Percentiles rank a stretch among this genome's conserved stretches.
Evolutionary conservation across 371 early-diverging fungal genomes (phyloP).

Genomic region (Batrachochytrium dendrobatidis): DNA sequence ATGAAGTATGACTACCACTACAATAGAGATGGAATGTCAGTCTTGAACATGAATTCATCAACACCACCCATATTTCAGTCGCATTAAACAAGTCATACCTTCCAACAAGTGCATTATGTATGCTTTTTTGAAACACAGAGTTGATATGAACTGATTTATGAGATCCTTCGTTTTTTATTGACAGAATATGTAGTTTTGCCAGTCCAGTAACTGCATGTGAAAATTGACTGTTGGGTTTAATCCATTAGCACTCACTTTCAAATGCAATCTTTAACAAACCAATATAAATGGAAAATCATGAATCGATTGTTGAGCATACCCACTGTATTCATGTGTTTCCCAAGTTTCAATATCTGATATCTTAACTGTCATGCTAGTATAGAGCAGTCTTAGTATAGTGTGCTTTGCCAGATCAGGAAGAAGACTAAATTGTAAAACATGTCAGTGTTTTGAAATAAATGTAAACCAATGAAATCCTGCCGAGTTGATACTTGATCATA

Average conservation of each 20-base stretch:
- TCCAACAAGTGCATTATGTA: constrained; percentile 84
- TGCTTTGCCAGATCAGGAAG: constrained; percentile 83
- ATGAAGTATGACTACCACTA: constrained; percentile 72
- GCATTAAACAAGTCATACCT: constrained; percentile 47
- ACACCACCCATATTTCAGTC: not conserved
- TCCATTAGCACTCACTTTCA: too few relatives aligned
- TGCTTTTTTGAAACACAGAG: constrained; percentile 58
- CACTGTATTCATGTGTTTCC: constrained; percentile 31
- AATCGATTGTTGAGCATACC: not conserved
- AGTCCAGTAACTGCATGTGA: not conserved
- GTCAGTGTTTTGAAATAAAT: too few relatives aligned
- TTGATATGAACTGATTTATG: constrained; percentile 16
- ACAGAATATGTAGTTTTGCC: not conserved
- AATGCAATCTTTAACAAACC: too few relatives aligned
- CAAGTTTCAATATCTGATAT: constrained; percentile 59
- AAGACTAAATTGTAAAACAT: constrained; percentile 54
- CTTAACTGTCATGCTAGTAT: constrained; percentile 55
- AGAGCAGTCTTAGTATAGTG: constrained; percentile 82
- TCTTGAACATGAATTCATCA: not conserved
- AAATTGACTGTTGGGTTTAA: too few relatives aligned
- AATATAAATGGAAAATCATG: too few relatives aligned
- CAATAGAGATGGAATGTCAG: not conserved
- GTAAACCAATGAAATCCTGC: too few relatives aligned
- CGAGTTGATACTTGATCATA: too few relatives aligned
- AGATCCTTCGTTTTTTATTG: not conserved